Percentiles rank a stretch among this genome's conserved stretches.
Conservation (phyloP, 108 stramenopile genomes). For the Epipyxis sp. region DNA sequence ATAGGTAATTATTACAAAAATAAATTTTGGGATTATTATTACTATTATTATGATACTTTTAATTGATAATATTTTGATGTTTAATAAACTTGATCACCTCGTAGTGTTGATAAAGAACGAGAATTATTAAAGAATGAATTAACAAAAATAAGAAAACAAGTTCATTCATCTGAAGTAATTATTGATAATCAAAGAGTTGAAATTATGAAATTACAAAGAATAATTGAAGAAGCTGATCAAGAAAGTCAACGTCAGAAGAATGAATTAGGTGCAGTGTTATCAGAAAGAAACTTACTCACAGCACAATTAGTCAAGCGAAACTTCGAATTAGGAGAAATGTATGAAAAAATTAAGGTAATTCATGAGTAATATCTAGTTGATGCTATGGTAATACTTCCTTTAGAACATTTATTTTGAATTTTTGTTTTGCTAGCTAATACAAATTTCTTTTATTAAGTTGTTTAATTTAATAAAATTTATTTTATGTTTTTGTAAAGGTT, state of each 20-base stretch:
- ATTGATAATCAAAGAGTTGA: slow-evolving; percentile 55
- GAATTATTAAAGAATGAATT: slow-evolving; percentile 59
- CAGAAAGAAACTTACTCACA: slow-evolving; percentile 58
- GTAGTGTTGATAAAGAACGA: slow-evolving; percentile 58
- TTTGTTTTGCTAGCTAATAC: no score
- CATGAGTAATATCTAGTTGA: no score
- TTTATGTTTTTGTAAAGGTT: no score
- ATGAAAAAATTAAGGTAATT: slow-evolving; percentile 61
- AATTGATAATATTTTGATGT: no score
- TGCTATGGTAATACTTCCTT: no score
- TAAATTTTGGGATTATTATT: no score
- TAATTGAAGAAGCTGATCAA: slow-evolving; percentile 63
- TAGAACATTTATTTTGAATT: no score
- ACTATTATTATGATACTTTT: no score
- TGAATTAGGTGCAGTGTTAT: slow-evolving; percentile 56
- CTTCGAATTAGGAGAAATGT: slow-evolving; percentile 57
- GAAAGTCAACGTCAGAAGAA: slow-evolving; percentile 61
- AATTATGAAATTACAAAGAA: slow-evolving; percentile 55
- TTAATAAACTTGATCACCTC: no score
- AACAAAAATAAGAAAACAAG: slow-evolving; percentile 62
- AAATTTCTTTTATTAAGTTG: no score
- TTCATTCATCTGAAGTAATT: slow-evolving; percentile 53
- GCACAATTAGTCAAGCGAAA: slow-evolving; percentile 60
- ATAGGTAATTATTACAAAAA: slow-evolving; percentile 46
- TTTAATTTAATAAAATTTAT: no score